A percentile compares a stretch with the other conserved stretches of the same genome.
phyloP scores from a whole-genome alignment of 2,329 filamentous ascomycete species.

The Fusarium abutilonis region DNA sequence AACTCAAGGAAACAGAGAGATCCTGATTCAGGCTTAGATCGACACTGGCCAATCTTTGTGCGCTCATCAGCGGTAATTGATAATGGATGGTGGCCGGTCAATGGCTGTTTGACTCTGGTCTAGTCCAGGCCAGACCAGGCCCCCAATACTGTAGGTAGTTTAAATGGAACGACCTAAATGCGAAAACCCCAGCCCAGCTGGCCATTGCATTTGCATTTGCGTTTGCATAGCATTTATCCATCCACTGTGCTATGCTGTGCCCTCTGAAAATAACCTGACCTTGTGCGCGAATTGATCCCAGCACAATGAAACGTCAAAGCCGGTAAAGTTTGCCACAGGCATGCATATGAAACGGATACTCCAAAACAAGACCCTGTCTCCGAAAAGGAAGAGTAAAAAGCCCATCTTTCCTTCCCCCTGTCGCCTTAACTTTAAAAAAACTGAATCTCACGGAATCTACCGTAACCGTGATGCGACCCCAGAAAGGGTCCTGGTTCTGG shows the following conservation, averaged over 20 bases:
- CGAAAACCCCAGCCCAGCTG: slow-evolving; percentile 6
- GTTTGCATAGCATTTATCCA: not conserved
- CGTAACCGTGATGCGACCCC: not conserved
- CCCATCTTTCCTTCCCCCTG: slow-evolving; percentile 7
- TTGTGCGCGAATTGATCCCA: slow-evolving; percentile 7
- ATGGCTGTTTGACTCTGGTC: no score
- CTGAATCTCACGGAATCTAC: slow-evolving; percentile 15
- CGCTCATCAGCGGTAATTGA: slow-evolving; percentile 25
- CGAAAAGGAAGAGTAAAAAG: slow-evolving; percentile 1
- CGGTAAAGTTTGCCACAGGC: slow-evolving; percentile 7
- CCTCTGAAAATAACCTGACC: no score
- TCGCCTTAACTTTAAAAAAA: slow-evolving; percentile 30
- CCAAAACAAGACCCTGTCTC: slow-evolving; percentile 26
- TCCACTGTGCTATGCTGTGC: no score
- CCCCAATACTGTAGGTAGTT: not conserved
- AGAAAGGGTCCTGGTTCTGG: slow-evolving; percentile 1
- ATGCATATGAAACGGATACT: slow-evolving; percentile 23
- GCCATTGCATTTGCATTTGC: slow-evolving; percentile 12
- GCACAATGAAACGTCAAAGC: slow-evolving; percentile 15
- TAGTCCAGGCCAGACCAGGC: no score
- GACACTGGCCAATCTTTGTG: slow-evolving; percentile 19
- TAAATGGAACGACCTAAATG: slow-evolving; percentile 15
- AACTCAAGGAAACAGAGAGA: slow-evolving; percentile 29
- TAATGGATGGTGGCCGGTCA: not conserved
- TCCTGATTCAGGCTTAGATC: slow-evolving; percentile 38